Evolutionary conservation across 345 rosid genomes (phyloP), one percentile per base, ranked within the genome.

Genomic region (Balakata baccata): DNA sequence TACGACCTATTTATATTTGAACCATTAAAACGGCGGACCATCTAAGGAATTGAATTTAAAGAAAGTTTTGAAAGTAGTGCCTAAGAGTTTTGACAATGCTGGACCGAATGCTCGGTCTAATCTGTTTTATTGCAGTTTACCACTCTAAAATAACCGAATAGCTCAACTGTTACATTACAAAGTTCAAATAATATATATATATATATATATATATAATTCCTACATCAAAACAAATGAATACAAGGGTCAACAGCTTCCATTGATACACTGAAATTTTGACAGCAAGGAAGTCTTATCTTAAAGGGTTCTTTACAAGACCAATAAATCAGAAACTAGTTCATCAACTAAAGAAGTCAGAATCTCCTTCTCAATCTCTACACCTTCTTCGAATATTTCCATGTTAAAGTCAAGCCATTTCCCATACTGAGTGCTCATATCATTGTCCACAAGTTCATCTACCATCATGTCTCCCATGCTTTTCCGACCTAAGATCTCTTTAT

Each of bases 401-500:
- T 81, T 83, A 67, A 90, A 92, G 57, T 89, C 92, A 71, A 85
- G 74, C 97, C 98, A 94, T 62, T 68, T 90, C 64, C 97, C 98
- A 62, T 77, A 41, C 39, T 16, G 51, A 22, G 78, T 77, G 84
- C 85, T 87, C 98, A 92, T 92, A 74, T 94, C 93, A 69, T 69
- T 88, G 64, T 89, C 91, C 38, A 90, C 91, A 71, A 94, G 91
- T 56, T 90, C 97, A 71, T 94, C 98, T 76, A 92, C 89, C 91
- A 85, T 85, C 82, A 81, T 43, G 52, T 86, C 95, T 61, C 89
- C 87, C 84, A 81, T 86, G 77, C 77, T 76, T 68, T 83, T 85
- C 90, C 87, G 83, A 23, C 83, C 80, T 0, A 39, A 70, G 5
- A 94, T 84, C 78, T 86, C 91, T 80, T 78, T 86, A 51, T 79